Conservation (phyloP, 2,329 filamentous ascomycete species). For the Clonostachys solani region DNA sequence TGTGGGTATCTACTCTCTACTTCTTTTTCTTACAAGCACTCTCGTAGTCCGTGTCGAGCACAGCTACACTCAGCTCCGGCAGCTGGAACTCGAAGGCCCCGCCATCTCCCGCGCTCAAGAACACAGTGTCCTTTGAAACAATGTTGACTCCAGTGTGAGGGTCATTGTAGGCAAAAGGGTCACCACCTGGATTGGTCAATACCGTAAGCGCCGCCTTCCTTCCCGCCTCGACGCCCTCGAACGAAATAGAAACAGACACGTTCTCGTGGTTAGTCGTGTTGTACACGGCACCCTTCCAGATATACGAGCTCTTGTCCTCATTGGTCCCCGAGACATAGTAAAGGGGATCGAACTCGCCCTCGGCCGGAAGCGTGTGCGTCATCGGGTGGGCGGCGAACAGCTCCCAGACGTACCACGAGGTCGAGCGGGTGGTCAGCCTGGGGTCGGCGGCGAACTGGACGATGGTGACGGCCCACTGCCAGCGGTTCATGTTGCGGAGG, state of each 20-base stretch:
- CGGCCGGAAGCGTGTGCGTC: slow-evolving; percentile 39
- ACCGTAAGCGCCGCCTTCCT: slow-evolving; percentile 36
- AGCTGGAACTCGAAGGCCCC: slow-evolving; percentile 48
- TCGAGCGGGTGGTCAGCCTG: slow-evolving; percentile 41
- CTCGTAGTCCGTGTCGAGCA: slow-evolving; percentile 37
- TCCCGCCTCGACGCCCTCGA: slow-evolving; percentile 35
- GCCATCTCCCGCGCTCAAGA: slow-evolving; percentile 32
- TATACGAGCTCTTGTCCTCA: slow-evolving; percentile 28
- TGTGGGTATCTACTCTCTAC: not conserved
- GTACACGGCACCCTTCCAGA: slow-evolving; percentile 50
- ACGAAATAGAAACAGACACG: slow-evolving; percentile 38
- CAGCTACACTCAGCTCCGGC: slow-evolving; percentile 50
- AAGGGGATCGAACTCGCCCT: slow-evolving; percentile 34
- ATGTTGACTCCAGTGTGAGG: slow-evolving; percentile 40
- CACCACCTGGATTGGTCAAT: slow-evolving; percentile 30
- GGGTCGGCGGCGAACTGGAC: slow-evolving; percentile 44
- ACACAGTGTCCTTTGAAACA: slow-evolving; percentile 33
- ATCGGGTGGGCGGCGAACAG: slow-evolving; percentile 41
- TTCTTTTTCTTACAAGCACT: not conserved
- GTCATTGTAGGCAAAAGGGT: slow-evolving; percentile 39
- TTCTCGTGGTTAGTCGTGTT: slow-evolving; percentile 40
- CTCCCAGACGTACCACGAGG: slow-evolving; percentile 45
- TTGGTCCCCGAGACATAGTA: slow-evolving; percentile 46
- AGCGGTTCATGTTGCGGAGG: slow-evolving; percentile 43
- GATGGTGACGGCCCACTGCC: slow-evolving; percentile 48